Conservation (phyloP, 2,329 filamentous ascomycete species). For the Exophiala sp. region DNA sequence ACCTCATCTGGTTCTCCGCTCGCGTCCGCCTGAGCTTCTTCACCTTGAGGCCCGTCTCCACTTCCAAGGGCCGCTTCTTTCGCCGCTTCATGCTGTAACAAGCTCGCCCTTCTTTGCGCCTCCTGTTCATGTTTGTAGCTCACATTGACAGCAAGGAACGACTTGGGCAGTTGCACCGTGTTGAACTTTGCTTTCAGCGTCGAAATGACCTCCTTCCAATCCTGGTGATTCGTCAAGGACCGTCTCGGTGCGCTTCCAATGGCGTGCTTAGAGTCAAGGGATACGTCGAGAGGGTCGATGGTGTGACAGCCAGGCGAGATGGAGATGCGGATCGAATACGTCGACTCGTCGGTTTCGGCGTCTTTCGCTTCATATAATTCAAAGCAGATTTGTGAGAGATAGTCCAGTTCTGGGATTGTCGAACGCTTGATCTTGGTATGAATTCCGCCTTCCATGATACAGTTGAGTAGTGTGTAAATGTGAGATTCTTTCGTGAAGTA, state of each 20-base stretch:
- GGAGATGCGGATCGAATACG: slow-evolving; percentile 93
- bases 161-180: slow-evolving; percentile 57
- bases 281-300: slow-evolving; percentile 91
- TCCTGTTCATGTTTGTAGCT: slow-evolving; percentile 44
- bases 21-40: background rate
- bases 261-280: slow-evolving; percentile 91
- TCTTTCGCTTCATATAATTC: slow-evolving; percentile 95
- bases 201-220: slow-evolving; percentile 97
- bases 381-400: slow-evolving; percentile 95
- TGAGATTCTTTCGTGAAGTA: slow-evolving; percentile 99
- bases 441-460: slow-evolving; percentile 92
- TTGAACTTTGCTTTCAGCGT: slow-evolving; percentile 92
- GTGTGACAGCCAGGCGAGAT: slow-evolving; percentile 95
- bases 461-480: slow-evolving; percentile 96
- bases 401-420: slow-evolving; percentile 94
- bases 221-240: slow-evolving; percentile 80
- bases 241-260: slow-evolving; percentile 90
- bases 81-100: slow-evolving; percentile 20
- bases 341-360: slow-evolving; percentile 68
- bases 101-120: slow-evolving; percentile 21
- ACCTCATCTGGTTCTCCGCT: background rate
- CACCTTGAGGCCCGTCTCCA: background rate
- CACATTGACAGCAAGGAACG: slow-evolving; percentile 47
- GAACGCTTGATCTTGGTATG: slow-evolving; percentile 94
- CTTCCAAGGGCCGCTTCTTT: slow-evolving; percentile 11